phyloP scores from a whole-genome alignment of 1,284 basidiomycete species.

The Trichosporon ovoides region DNA sequence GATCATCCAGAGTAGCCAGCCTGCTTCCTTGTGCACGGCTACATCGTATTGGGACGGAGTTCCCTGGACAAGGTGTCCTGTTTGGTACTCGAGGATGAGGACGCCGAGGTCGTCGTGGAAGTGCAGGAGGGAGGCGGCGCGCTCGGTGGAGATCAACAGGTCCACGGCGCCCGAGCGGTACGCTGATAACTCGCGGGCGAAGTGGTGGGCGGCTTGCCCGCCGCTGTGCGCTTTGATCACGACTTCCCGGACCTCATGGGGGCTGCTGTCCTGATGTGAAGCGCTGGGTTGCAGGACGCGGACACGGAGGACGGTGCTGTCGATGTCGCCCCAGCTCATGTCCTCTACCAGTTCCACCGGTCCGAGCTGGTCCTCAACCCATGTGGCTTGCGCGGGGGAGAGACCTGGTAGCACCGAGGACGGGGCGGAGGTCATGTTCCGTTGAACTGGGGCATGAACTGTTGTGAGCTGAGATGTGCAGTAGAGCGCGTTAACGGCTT shows the following conservation, averaged over 20 bases:
- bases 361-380: neutral
- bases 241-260: no score
- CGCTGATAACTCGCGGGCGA: neutral
- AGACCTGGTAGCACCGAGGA: neutral
- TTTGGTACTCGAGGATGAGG: neutral
- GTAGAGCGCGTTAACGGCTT: no score
- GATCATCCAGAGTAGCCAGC: neutral
- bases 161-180: neutral
- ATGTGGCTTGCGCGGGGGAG: neutral
- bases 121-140: neutral
- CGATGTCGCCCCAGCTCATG: constrained; percentile 3
- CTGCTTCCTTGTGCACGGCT: neutral
- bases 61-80: neutral
- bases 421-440: no score
- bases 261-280: no score
- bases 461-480: no score
- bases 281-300: no score
- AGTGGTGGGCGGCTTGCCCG: neutral
- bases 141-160: neutral
- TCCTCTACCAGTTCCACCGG: neutral
- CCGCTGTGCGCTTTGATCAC: neutral
- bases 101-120: neutral
- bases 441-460: no score
- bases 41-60: neutral
- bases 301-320: neutral